Base-by-base conservation (phyloP, 2,329 filamentous ascomycete species). In the Trichoderma cornu-damae region DNA sequence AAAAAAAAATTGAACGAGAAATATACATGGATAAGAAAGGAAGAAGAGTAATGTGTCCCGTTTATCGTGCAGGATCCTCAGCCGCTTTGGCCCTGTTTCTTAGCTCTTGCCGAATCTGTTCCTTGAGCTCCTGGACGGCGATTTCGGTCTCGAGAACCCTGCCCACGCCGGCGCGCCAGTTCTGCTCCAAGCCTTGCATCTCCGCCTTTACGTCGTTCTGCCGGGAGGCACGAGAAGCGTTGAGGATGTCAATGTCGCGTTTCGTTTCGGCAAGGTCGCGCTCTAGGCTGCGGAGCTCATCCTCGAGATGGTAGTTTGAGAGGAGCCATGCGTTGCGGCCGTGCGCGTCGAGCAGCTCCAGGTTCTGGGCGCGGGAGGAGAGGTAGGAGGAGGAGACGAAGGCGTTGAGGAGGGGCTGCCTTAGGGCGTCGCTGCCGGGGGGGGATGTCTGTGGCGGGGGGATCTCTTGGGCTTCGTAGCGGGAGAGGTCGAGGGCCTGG, bases 281-380 rank as follows among this genome's bases (percentile, higher is more conserved):
- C 77, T 97, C 93, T 24, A 95, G 67, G 11, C 71, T 71, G 50
- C 80, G 79, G 20, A 74, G 64, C 40, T 90, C 81, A 42, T 83
- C 82, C 73, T 96, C 93, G 18, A 91, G 72, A 63, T 89, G 84
- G 65, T 86, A 83, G 72, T 99, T 99, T 5, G 84, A 84, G 7
- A 96, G 81, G 56, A 99, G 78, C 93, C 94, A 97, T 8, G 90
- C 87, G 71, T 96, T 96, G 74, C 90, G 90, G 63, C 93, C 94
- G 71, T 86, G 86, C 50, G 79, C 79, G 66, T 94, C 89, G 18
- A 96, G 81, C n/a, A 96, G 79, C 1, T 78, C 75, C 16, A 96
- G 82, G 71, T 83, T 79, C 30, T 77, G 66, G 34, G 75, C 70
- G 3, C 83, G 79, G n/a, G 72, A 66, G 11, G 69, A 62, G 11